Base-by-base conservation (phyloP, 805 yeast species). In the Starmerella vaccinii region DNA sequence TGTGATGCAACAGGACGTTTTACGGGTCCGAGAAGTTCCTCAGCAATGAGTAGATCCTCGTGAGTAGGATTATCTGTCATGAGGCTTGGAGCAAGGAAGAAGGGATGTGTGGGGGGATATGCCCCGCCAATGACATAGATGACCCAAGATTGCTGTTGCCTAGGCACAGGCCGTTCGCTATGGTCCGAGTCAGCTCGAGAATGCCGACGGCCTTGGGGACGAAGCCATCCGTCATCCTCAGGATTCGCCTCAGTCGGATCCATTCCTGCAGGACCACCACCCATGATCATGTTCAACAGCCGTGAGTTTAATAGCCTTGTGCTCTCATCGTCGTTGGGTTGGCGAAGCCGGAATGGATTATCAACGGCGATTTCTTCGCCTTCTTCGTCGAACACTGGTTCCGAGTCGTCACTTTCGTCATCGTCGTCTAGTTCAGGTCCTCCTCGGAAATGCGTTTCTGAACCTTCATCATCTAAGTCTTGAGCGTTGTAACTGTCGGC, bases 101-200 rank as follows among this genome's bases (percentile, higher is more conserved):
- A 59, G 5, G 79, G 80, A 58, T 76, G 79, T 49, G 71, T 64
- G 38, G 63, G 64, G 2, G 75, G 70, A 56, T 76, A 78, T 13
- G 73, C 64, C 37, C 80, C 80, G 0, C 82, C 82, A 66, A 77
- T 71, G 7, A 78, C 81, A 46, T 76, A 76, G 22, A 79, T 76
- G n/a, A 78, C 72, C 84, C 83, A 78, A 26, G 61, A 48, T 18
- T 51, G 55, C 15, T 43, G 48, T 4, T 41, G 34, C 26, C 35
- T 13, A 15, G 24, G 34, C 24, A 19, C 12, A 10, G 27, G 16
- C 1, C 26, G 46, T 5, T 27, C 46, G 26, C 7, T 13, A n/a
- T 34, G 22, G 2, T 10, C 38, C 13, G 38, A 34, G 22, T 19
- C 22, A 10, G 38, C 19, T 6, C 22, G 38, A 7, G 41, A 38